phyloP scores from a whole-genome alignment of 192 early-diverging fungal species.

The Spinellus fusiger region DNA sequence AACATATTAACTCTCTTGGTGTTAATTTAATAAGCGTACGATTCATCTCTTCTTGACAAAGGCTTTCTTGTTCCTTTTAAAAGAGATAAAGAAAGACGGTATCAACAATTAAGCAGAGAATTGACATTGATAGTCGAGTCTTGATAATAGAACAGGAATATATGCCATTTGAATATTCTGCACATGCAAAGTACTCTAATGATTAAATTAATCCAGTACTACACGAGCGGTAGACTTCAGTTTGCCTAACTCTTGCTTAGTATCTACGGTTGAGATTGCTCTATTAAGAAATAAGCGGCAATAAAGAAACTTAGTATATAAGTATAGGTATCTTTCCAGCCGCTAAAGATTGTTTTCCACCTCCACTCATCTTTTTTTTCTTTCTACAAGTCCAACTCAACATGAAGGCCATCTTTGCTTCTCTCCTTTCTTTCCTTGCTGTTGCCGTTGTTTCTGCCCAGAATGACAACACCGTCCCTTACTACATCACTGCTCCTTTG shows the following conservation, averaged over 20 bases:
- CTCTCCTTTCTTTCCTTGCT: background rate
- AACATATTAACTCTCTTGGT: too few species aligned
- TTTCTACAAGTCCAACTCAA: background rate
- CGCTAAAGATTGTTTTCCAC: background rate
- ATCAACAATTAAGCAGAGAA: too few species aligned
- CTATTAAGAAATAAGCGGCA: too few species aligned
- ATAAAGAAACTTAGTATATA: background rate
- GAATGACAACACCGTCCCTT: background rate
- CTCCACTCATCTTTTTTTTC: background rate
- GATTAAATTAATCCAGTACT: background rate
- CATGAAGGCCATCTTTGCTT: background rate
- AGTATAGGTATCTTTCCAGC: background rate
- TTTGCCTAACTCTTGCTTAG: background rate
- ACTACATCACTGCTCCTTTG: slow-evolving; percentile 12
- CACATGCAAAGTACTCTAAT: background rate
- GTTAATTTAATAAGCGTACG: too few species aligned
- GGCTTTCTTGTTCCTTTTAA: too few species aligned
- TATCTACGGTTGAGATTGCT: background rate
- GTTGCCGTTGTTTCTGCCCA: background rate
- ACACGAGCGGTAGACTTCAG: background rate
- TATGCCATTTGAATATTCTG: background rate
- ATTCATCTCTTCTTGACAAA: too few species aligned
- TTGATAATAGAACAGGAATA: background rate
- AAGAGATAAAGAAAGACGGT: too few species aligned
- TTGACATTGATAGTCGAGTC: too few species aligned